Percentiles rank a stretch among this genome's conserved stretches.
Evolutionary conservation across 75 land plant species (phyloP).

Genomic region (Selaginella moellendorffii): DNA sequence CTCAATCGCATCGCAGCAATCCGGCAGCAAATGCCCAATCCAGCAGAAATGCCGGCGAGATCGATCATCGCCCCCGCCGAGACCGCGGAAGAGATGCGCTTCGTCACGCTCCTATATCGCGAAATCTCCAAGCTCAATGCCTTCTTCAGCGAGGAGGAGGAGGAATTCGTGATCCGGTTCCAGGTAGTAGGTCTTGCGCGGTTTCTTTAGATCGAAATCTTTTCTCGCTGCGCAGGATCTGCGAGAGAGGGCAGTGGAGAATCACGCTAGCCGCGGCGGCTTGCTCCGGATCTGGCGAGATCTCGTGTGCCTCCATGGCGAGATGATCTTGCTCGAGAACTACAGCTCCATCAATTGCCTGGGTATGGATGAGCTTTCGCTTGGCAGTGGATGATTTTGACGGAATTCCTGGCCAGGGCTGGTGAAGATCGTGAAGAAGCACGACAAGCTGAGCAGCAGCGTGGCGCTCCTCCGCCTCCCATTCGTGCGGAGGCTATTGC

Average conservation of each 20-base stretch:
- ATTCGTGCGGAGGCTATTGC: neutral
- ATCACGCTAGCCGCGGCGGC: neutral
- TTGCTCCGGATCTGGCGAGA: neutral
- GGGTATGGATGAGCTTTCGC: neutral
- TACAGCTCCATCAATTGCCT: neutral
- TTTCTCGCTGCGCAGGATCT: neutral
- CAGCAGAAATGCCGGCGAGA: too few relatives aligned
- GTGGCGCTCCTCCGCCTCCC: neutral
- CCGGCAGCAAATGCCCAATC: neutral
- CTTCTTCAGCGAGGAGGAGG: neutral
- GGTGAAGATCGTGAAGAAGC: slow-evolving; percentile 8
- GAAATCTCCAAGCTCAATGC: neutral
- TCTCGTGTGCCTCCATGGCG: neutral
- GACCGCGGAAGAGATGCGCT: neutral
- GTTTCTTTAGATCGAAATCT: neutral
- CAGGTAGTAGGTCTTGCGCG: neutral
- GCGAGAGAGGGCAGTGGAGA: neutral
- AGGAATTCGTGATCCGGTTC: neutral
- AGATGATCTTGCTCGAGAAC: slow-evolving; percentile 9
- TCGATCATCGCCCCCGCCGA: too few relatives aligned
- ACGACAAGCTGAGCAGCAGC: neutral
- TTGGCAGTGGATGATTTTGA: too few relatives aligned
- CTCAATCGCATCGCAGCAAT: neutral
- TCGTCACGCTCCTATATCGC: neutral
- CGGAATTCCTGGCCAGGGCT: neutral